Conservation (phyloP, 2,329 filamentous ascomycete species). For the Allantophomopsis cytisporea region DNA sequence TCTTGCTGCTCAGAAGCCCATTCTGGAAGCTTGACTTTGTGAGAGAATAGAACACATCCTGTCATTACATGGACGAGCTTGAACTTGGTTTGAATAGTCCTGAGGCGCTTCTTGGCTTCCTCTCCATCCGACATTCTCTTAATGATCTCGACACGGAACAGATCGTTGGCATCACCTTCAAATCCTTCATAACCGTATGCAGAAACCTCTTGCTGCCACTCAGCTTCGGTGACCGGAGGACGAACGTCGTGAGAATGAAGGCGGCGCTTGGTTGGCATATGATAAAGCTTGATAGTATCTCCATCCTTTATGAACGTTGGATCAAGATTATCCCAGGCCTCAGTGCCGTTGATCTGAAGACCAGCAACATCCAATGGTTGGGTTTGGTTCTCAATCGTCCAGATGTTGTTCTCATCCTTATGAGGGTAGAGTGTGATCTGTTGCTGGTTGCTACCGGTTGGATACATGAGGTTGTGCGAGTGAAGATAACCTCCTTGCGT, state of each 20-base stretch:
- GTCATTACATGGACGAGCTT: conserved; percentile 93
- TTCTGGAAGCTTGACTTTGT: conserved; percentile 96
- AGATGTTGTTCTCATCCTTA: conserved; percentile 97
- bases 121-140: conserved; percentile 73
- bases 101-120: conserved; percentile 68
- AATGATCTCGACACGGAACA: conserved; percentile 89
- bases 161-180: conserved; percentile 89
- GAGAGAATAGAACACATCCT: conserved; percentile 88
- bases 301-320: conserved; percentile 69
- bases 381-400: conserved; percentile 90
- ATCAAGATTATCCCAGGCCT: conserved; percentile 66
- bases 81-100: conserved; percentile 96
- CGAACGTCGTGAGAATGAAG: conserved; percentile 95
- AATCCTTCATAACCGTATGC: conserved; percentile 97
- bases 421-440: conserved; percentile 97
- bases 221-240: conserved; percentile 70
- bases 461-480: conserved; percentile 96
- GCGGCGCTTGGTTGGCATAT: conserved; percentile 69
- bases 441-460: conserved; percentile 93
- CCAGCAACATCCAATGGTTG: conserved; percentile 71
- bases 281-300: conserved; percentile 69
- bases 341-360: conserved; percentile 63
- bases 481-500: conserved; percentile 97
- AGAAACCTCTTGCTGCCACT: conserved; percentile 94
- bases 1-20: conserved; percentile 99